A percentile compares a stretch with the other conserved stretches of the same genome.
Conservation (phyloP, 345 rosid genomes). For the Brassica nigra region DNA sequence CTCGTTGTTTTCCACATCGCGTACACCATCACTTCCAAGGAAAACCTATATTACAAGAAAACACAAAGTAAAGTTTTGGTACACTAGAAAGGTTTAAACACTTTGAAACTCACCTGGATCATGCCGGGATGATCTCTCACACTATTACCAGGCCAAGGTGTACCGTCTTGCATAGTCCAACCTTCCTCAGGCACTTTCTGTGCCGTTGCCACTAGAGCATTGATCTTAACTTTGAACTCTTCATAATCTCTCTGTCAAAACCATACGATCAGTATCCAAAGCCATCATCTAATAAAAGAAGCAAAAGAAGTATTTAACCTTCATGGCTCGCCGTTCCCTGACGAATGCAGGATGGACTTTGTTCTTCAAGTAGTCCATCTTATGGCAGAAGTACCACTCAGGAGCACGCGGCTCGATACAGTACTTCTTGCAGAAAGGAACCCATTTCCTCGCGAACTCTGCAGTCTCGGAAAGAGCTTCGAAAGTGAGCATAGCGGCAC, state of each 20-base stretch:
- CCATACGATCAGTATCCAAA: conserved; percentile 8
- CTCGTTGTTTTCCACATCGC: conserved; percentile 78
- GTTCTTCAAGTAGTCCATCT: conserved; percentile 90
- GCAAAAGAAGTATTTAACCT: conserved; percentile 51
- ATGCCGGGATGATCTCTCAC: conserved; percentile 98
- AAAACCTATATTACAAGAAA: conserved; percentile 68
- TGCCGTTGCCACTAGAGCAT: conserved; percentile 88
- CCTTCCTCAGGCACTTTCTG: conserved; percentile 99
- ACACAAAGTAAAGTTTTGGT: background rate
- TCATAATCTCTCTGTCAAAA: conserved; percentile 91
- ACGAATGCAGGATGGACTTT: conserved; percentile 95
- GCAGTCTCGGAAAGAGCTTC: conserved; percentile 99
- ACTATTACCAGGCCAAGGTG: conserved; percentile 97
- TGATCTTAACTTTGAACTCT: conserved; percentile 89
- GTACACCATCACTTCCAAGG: conserved; percentile 83
- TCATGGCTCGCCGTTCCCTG: conserved; percentile 93
- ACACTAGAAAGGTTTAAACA: background rate
- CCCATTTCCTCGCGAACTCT: conserved; percentile 97
- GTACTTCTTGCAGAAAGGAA: conserved; percentile 93
- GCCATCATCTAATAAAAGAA: background rate
- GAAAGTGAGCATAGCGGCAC: conserved; percentile 99
- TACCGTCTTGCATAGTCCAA: conserved; percentile 99
- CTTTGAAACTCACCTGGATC: conserved; percentile 78
- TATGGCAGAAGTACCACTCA: conserved; percentile 94
- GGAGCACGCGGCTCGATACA: conserved; percentile 97